Base-by-base conservation (phyloP, 2,329 filamentous ascomycete species). In the Colletotrichum orchidophilum region DNA sequence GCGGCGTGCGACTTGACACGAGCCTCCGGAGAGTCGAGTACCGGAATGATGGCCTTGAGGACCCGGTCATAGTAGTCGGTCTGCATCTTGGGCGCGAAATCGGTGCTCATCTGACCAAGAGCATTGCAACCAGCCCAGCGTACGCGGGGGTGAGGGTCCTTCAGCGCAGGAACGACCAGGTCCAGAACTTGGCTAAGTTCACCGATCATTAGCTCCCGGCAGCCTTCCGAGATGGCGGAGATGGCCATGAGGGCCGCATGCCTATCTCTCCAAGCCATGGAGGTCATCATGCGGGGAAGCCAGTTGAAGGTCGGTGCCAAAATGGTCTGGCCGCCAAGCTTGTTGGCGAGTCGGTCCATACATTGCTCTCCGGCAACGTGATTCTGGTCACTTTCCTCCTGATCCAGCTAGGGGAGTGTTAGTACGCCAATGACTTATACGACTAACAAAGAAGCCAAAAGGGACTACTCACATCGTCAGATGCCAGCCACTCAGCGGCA, bases 51-150 rank as follows among this genome's bases (percentile, higher is more conserved):
- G 75, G 94, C 94, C 75, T 92, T 94, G 62, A 99, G 88, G 18
- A 99, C 94, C 54, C 92, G 87, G 74, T 94, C 90, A 81, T 97
- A 96, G 81, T 97, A 97, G 77, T 97, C 96, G 75, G 94, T 93
- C 82, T 99, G 96, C 96, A 99, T 98, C 12, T 93, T 97, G 13
- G 95, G 95, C 13, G 97, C 96, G 81, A 99, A 99, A 79, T 99
- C 96, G 35, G 96, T 99, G 84, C 96, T 98, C 96, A 99, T 99
- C 82, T 99, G 96, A 31, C 96, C 96, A n/a, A 99, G 88, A 52
- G 96, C 96, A 79, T 99, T 98, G 86, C 96, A 99, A 39, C 95
- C 96, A 63, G 96, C 96, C 92, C 97, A 99, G 77, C 96, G 92
- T 66, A 99, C 96, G 79, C 96, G 94, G 50, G 96, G 94, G 79